Conservation (phyloP, 805 yeast species). For the Candida vaughaniae region DNA sequence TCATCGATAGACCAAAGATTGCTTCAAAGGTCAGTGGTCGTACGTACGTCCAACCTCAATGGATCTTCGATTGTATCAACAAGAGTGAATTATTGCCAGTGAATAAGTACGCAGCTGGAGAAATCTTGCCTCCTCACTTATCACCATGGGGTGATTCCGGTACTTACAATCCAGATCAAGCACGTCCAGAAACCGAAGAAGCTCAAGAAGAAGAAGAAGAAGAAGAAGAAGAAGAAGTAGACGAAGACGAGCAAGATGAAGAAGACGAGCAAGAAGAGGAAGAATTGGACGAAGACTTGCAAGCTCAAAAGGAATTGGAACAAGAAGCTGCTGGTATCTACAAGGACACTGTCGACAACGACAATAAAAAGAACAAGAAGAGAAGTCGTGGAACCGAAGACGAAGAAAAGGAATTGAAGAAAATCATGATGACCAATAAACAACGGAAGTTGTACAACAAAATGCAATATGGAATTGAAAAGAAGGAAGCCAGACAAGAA, state of each 20-base stretch:
- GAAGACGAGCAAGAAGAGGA: constrained; percentile 53
- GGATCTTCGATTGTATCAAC: constrained; percentile 93
- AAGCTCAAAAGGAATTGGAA: constrained; percentile 86
- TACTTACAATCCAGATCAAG: constrained; percentile 80
- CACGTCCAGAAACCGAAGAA: constrained; percentile 44
- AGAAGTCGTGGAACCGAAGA: constrained; percentile 43
- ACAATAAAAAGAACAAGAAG: constrained; percentile 40
- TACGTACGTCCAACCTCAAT: constrained; percentile 95
- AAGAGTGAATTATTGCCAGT: constrained; percentile 73
- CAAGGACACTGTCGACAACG: constrained; percentile 31
- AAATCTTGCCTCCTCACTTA: constrained; percentile 91
- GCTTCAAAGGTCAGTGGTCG: constrained; percentile 80
- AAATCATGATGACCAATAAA: constrained; percentile 97
- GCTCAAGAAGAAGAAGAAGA: constrained; percentile 49
- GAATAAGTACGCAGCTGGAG: constrained; percentile 88
- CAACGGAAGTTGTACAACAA: constrained; percentile 91
- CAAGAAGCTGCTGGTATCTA: constrained; percentile 74
- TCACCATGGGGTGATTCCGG: constrained; percentile 99
- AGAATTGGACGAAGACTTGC: constrained; percentile 55
- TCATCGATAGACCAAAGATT: constrained; percentile 87
- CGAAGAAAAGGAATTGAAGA: constrained; percentile 87
- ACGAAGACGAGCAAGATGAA: constrained; percentile 32
- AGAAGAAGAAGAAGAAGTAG: constrained; percentile 51
- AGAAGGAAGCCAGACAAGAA: constrained; percentile 76
- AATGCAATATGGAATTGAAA: constrained; percentile 88